Base-by-base conservation (phyloP, 306 rosid genomes). In the Vigna angularis region DNA sequence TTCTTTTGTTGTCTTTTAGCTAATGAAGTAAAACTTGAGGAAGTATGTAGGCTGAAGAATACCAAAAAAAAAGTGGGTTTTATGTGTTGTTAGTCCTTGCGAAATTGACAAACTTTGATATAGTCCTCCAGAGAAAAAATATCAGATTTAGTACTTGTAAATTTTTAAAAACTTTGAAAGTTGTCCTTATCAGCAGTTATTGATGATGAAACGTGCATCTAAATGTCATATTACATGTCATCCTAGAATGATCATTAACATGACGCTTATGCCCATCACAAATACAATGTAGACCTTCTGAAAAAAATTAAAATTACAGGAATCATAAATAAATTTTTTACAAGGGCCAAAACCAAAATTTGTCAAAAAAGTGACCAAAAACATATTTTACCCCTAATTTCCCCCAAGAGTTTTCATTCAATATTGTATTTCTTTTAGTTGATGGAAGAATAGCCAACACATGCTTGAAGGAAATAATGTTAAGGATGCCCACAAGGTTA, bases 21-120 rank as follows among this genome's bases (percentile, higher is more conserved):
- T 22, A 55, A 3, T 38, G 44, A 38, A 7, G 44, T 38, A 7
- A 7, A 38, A 38, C 7, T 38, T 38, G 10, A 8, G 16, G 34
- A 59, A 11, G 40, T 26, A 26, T 38, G 72, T 11, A 44, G 56
- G 51, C 55, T 12, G 66, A 38, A 36, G 69, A 74, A 66, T 49
- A 68, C 15, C 11, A 38, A 6, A 38, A 8, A 7, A 7, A 7
- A 0, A 4, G 7, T 38, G 9, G 2, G 44, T 6, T 6, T 38
- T 38, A 6, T 38, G 44, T 1, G 44, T 38, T 38, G 2, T 38
- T 1, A 7, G 44, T 38, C 44, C 44, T 38, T 38, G 44, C 44
- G 44, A 7, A 38, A 38, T 7, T 38, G 44, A 38, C 9, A 6
- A 6, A 1, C 2, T 38, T 40, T 40, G 44, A 40, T 40, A 8